phyloP scores from a whole-genome alignment of 129 eudicot species.

The Flaveria robusta region DNA sequence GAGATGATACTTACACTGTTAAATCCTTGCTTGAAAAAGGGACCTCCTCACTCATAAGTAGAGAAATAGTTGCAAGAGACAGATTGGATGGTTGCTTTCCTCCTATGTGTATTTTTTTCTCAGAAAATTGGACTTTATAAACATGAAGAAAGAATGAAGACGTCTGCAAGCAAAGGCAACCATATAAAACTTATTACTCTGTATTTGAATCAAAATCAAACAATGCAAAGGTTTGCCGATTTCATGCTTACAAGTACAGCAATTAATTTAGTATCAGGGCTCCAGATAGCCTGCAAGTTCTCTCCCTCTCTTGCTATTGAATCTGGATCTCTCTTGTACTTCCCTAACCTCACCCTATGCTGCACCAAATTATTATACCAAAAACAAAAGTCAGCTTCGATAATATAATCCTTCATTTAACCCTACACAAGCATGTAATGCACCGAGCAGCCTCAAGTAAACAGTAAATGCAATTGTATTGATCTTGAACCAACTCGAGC shows the following conservation, averaged over 20 bases:
- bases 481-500: slow-evolving; percentile 15
- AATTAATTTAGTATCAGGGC: slow-evolving; percentile 76
- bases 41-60: slow-evolving; percentile 79
- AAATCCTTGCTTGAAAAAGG: slow-evolving; percentile 64
- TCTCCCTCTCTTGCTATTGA: slow-evolving; percentile 83
- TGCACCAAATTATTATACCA: slow-evolving; percentile 37
- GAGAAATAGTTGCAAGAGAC: slow-evolving; percentile 67
- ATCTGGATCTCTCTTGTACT: slow-evolving; percentile 69
- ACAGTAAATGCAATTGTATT: slow-evolving; percentile 19
- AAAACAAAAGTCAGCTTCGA: slow-evolving; percentile 28
- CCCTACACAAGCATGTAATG: slow-evolving; percentile 24
- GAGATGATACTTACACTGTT: slow-evolving; percentile 55
- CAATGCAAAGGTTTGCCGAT: slow-evolving; percentile 11
- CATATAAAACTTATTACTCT: slow-evolving; percentile 16
- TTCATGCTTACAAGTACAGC: slow-evolving; percentile 79
- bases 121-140: slow-evolving; percentile 74
- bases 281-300: slow-evolving; percentile 88
- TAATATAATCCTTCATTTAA: slow-evolving; percentile 16
- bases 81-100: slow-evolving; percentile 88
- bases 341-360: slow-evolving; percentile 97
- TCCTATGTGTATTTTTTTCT: slow-evolving; percentile 72
- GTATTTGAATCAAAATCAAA: slow-evolving; percentile 7
- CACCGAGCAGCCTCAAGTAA: slow-evolving; percentile 15
- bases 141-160: slow-evolving; percentile 83
- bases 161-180: slow-evolving; percentile 71